A percentile compares a stretch with the other conserved stretches of the same genome.
phyloP scores from a whole-genome alignment of 257 asterid genomes.

The Cynanchum wilfordii region DNA sequence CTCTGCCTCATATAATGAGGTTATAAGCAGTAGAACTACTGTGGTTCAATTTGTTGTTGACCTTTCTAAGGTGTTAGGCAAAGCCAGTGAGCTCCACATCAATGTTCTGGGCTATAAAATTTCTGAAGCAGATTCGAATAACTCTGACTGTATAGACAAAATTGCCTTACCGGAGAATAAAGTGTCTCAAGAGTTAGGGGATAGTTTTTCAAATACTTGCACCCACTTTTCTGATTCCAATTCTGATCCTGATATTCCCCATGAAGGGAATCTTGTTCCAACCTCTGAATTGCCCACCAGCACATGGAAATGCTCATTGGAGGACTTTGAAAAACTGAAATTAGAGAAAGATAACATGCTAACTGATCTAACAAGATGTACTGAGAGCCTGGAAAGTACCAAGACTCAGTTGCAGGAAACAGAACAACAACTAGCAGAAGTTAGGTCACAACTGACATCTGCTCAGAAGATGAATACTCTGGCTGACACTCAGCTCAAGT shows the following conservation, averaged over 20 bases:
- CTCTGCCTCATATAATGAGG: slow-evolving; percentile 52
- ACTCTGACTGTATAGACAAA: slow-evolving; percentile 82
- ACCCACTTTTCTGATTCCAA: slow-evolving; percentile 64
- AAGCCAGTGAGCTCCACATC: slow-evolving; percentile 68
- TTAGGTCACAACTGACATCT: slow-evolving; percentile 65
- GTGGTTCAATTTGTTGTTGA: slow-evolving; percentile 58
- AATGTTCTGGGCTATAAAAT: slow-evolving; percentile 61
- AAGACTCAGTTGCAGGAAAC: slow-evolving; percentile 63
- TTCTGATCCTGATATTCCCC: slow-evolving; percentile 74
- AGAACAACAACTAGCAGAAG: slow-evolving; percentile 70
- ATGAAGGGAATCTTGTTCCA: slow-evolving; percentile 73
- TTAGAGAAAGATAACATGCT: slow-evolving; percentile 64
- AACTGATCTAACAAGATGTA: slow-evolving; percentile 52
- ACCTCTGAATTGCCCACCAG: slow-evolving; percentile 58
- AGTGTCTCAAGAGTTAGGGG: slow-evolving; percentile 43
- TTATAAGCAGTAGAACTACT: slow-evolving; percentile 31
- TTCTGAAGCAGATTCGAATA: slow-evolving; percentile 63
- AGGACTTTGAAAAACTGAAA: slow-evolving; percentile 81
- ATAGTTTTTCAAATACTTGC: slow-evolving; percentile 52
- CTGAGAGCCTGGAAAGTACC: slow-evolving; percentile 54
- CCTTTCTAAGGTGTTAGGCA: slow-evolving; percentile 55
- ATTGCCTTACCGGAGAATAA: slow-evolving; percentile 82
- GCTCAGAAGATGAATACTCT: slow-evolving; percentile 75
- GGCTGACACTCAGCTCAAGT: slow-evolving; percentile 93
- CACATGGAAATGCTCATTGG: slow-evolving; percentile 72